Evolutionary conservation across 1,284 basidiomycete genomes (phyloP), one percentile per base, ranked within the genome.

Genomic region (Ganoderma lucidum): DNA sequence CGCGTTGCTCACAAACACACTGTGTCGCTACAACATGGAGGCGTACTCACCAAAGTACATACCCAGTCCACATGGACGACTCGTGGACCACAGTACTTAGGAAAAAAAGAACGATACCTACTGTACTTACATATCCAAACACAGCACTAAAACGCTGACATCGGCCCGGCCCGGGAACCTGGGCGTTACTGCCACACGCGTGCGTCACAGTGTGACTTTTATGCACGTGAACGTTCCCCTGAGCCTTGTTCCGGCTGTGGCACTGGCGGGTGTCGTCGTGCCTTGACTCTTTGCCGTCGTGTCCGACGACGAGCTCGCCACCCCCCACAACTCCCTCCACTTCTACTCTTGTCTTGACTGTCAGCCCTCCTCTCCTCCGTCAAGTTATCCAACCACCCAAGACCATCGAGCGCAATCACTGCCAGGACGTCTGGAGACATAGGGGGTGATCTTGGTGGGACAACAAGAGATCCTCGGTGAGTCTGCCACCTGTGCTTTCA

Each of bases 221-320:
- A 23, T 17, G 56, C 56, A 59, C 56, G 56, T 59, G 56, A 35
- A 30, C 56, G 56, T 59, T 35, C 30, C 14, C 19, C 19, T 59
- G n/a, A 30, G 56, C 35, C 15, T 39, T 39, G 56, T 37, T 59
- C 56, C 56, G 35, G 35, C 23, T 39, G 32, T n/a, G 56, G 23
- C 23, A 23, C 23, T 23, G 23, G 56, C 32, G 17, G 32, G 35
- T 39, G 19, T 39, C 17, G 56, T 39, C 17, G 56, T 23, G 56
- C 56, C 9, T 59, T 23, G 35, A 19, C 35, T 39, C 35, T 32
- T 59, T 39, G 32, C 35, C 35, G 35, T 32, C 35, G 56, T 39
- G 17, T 35, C 2, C 35, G 56, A 59, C 56, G 56, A 23, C 56
- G 56, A 59, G 56, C 56, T 59, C 35, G 35, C 56, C 56, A 35